Evolutionary conservation across 1,284 basidiomycete genomes (phyloP).

Genomic region (Sporisorium iseilematis-ciliati): DNA sequence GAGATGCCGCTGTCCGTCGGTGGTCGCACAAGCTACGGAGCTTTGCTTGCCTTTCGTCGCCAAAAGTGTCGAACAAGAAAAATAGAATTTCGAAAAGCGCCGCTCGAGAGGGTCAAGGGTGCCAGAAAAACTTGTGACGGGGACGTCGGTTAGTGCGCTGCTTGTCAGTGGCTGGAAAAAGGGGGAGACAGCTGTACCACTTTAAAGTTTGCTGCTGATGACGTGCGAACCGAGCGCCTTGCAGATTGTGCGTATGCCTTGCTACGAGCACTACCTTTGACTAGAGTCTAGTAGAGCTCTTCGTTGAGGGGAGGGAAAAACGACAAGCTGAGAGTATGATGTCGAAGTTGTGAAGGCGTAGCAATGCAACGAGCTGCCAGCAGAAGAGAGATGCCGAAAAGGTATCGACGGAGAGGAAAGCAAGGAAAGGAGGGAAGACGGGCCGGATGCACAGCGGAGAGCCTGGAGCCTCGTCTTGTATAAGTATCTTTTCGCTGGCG

Average conservation of each 20-base stretch:
- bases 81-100: not conserved
- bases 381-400: not conserved
- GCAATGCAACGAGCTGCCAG: not conserved
- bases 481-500: slow-evolving; percentile 17
- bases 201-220: not conserved
- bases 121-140: not conserved
- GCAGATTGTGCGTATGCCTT: not conserved
- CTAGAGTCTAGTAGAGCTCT: not conserved
- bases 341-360: no score
- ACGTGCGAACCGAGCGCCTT: not conserved
- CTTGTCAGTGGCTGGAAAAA: not conserved
- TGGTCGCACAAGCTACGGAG: slow-evolving; percentile 1
- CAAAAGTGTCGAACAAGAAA: slow-evolving; percentile 17
- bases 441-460: not conserved
- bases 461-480: slow-evolving; percentile 7
- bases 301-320: not conserved
- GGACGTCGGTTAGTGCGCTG: not conserved
- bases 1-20: slow-evolving; percentile 6
- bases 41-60: slow-evolving; percentile 6
- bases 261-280: not conserved
- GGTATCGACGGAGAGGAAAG: not conserved
- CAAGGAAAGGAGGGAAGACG: not conserved
- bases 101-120: slow-evolving; percentile 3
- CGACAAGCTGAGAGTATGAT: not conserved
- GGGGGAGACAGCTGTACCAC: not conserved